Evolutionary conservation across 371 early-diverging fungal species (phyloP).

Genomic region (Thermomucor indicae-seudaticae): DNA sequence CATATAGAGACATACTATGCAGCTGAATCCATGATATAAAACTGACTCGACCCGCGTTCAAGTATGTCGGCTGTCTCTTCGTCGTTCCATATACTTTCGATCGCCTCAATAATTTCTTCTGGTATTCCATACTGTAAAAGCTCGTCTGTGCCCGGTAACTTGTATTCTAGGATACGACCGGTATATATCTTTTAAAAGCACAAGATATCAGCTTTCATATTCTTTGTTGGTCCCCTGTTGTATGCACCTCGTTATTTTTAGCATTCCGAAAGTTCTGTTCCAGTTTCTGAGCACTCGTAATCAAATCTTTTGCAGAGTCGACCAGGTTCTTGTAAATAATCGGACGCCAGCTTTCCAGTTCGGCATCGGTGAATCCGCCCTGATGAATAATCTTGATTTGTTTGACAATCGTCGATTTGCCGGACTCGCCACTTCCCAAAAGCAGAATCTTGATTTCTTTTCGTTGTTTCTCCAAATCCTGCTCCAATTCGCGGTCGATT

Average conservation of each 20-base stretch:
- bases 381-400: conserved; percentile 89
- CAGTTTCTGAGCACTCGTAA: conserved; percentile 51
- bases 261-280: conserved; percentile 32
- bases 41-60: conserved; percentile 57
- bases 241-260: conserved; percentile 1
- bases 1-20: conserved; percentile 44
- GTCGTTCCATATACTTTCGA: conserved; percentile 63
- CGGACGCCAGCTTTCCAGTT: conserved; percentile 62
- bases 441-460: conserved; percentile 59
- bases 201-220: too few relatives aligned
- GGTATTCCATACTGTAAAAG: conserved; percentile 8
- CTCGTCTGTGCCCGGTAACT: conserved; percentile 3
- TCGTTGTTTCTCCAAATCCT: conserved; percentile 44
- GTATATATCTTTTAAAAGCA: not conserved
- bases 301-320: conserved; percentile 58
- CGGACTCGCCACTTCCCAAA: conserved; percentile 76
- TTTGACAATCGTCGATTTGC: conserved; percentile 82
- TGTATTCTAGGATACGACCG: conserved; percentile 4
- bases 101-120: conserved; percentile 34
- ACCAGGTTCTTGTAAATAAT: conserved; percentile 73
- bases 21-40: conserved; percentile 74
- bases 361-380: conserved; percentile 72
- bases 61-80: conserved; percentile 47
- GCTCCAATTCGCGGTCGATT: conserved; percentile 54
- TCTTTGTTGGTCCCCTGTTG: not conserved